A percentile compares a stretch with the other conserved stretches of the same genome.
phyloP scores from a whole-genome alignment of 2,329 filamentous ascomycete genomes.

The Westerdykella sp. region DNA sequence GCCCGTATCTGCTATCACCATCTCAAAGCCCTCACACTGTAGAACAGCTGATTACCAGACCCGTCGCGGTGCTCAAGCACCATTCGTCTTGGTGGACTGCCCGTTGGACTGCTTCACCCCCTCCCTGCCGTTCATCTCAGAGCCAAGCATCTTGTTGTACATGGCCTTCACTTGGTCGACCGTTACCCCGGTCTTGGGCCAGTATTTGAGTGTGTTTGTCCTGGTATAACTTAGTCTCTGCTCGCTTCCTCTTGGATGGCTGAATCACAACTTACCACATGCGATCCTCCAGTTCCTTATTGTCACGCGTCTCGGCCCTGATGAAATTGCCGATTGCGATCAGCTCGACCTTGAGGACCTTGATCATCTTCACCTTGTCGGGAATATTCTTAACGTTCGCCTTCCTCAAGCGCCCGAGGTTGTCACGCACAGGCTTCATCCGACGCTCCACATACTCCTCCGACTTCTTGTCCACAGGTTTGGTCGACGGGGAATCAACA shows the following conservation, averaged over 20 bases:
- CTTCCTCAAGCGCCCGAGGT: constrained; percentile 53
- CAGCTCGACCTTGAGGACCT: constrained; percentile 56
- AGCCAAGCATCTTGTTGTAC: constrained; percentile 34
- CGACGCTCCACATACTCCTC: constrained; percentile 49
- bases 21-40: neutral
- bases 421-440: constrained; percentile 55
- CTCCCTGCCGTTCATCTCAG: constrained; percentile 24
- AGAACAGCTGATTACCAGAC: neutral
- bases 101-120: constrained; percentile 15
- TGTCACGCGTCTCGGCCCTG: constrained; percentile 42
- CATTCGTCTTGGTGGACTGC: constrained; percentile 3
- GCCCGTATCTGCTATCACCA: too few species aligned
- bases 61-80: neutral
- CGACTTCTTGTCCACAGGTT: constrained; percentile 18
- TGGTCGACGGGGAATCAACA: constrained; percentile 19
- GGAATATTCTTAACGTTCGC: constrained; percentile 59
- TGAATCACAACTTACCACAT: constrained; percentile 43
- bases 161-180: constrained; percentile 32
- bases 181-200: constrained; percentile 30
- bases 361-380: constrained; percentile 56
- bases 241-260: neutral
- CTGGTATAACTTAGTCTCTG: constrained; percentile 21
- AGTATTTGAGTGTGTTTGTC: constrained; percentile 35
- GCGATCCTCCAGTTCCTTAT: constrained; percentile 43
- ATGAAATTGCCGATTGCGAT: constrained; percentile 59